Evolutionary conservation across 768 basidiomycete species (phyloP).

Genomic region (Dentipellis sp.): DNA sequence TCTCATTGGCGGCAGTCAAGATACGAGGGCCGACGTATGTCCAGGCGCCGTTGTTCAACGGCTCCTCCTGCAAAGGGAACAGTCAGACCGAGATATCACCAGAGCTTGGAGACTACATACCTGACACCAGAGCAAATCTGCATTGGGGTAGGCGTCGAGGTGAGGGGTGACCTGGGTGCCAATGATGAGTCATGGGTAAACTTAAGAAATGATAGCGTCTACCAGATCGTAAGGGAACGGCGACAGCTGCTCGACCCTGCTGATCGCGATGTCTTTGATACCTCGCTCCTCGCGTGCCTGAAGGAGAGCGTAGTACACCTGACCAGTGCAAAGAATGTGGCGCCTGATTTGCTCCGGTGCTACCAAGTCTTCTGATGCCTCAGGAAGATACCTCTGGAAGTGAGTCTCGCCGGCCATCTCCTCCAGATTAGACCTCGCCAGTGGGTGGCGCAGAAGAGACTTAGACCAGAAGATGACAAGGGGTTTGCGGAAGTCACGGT

Average conservation of each 20-base stretch:
- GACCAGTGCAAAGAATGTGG: slow-evolving; percentile 89
- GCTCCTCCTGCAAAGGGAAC: slow-evolving; percentile 59
- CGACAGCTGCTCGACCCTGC: slow-evolving; percentile 88
- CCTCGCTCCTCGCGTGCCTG: slow-evolving; percentile 88
- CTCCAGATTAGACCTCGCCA: slow-evolving; percentile 73
- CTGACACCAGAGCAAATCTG: slow-evolving; percentile 89
- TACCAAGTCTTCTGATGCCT: slow-evolving; percentile 63
- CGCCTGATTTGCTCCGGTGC: slow-evolving; percentile 81
- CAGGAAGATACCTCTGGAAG: slow-evolving; percentile 93
- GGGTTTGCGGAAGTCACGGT: slow-evolving; percentile 98
- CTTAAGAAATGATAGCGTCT: slow-evolving; percentile 18
- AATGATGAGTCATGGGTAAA: slow-evolving; percentile 3
- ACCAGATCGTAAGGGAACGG: slow-evolving; percentile 97
- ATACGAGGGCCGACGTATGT: slow-evolving; percentile 91
- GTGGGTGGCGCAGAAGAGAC: slow-evolving; percentile 89
- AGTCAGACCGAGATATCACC: neutral
- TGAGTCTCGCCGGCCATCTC: slow-evolving; percentile 86
- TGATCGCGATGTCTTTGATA: slow-evolving; percentile 90
- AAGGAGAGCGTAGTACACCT: slow-evolving; percentile 87
- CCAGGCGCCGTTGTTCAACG: slow-evolving; percentile 97
- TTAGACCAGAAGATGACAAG: slow-evolving; percentile 97
- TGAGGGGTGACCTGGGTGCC: slow-evolving; percentile 71
- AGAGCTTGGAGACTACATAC: slow-evolving; percentile 24
- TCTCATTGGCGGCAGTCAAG: slow-evolving; percentile 86
- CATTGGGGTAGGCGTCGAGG: slow-evolving; percentile 94